Evolutionary conservation across 495 filamentous ascomycete species (phyloP).

Genomic region (Penicillium paradoxum): DNA sequence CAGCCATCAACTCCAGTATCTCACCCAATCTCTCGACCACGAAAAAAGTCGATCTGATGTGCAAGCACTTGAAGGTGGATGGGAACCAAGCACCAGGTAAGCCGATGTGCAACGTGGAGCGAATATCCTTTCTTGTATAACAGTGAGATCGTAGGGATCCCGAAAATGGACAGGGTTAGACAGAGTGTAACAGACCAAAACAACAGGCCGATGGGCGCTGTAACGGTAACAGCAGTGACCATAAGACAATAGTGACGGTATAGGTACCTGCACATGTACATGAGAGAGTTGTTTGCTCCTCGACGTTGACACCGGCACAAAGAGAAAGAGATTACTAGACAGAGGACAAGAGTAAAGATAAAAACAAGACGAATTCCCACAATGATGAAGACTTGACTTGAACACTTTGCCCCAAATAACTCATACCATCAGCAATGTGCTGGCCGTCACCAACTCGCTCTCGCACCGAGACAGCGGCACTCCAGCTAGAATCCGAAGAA

Average conservation of each 20-base stretch:
- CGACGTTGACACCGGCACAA: not conserved
- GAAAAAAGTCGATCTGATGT: not conserved
- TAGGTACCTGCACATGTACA: slow-evolving; percentile 3
- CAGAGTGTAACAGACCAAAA: slow-evolving; percentile 3
- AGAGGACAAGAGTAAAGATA: not conserved
- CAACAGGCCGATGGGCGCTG: slow-evolving; percentile 8
- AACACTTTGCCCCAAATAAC: not conserved
- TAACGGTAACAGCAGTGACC: slow-evolving; percentile 15
- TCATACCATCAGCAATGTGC: slow-evolving; percentile 15
- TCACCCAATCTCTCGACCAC: too few relatives aligned
- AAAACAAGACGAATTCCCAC: not conserved
- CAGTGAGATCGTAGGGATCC: not conserved
- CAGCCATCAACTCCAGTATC: too few relatives aligned
- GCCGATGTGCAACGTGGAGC: not conserved
- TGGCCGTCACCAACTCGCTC: slow-evolving; percentile 14
- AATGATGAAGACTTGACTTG: not conserved
- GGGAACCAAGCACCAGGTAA: not conserved
- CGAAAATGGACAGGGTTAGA: slow-evolving; percentile 1
- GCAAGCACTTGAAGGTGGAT: not conserved
- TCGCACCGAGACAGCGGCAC: not conserved
- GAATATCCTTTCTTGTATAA: not conserved
- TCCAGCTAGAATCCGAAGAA: slow-evolving; percentile 15
- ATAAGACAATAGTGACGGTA: not conserved
- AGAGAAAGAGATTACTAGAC: too few relatives aligned
- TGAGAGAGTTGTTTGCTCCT: not conserved